phyloP scores from a whole-genome alignment of 2,329 filamentous ascomycete species.

The Sarocladiaceae sp. region DNA sequence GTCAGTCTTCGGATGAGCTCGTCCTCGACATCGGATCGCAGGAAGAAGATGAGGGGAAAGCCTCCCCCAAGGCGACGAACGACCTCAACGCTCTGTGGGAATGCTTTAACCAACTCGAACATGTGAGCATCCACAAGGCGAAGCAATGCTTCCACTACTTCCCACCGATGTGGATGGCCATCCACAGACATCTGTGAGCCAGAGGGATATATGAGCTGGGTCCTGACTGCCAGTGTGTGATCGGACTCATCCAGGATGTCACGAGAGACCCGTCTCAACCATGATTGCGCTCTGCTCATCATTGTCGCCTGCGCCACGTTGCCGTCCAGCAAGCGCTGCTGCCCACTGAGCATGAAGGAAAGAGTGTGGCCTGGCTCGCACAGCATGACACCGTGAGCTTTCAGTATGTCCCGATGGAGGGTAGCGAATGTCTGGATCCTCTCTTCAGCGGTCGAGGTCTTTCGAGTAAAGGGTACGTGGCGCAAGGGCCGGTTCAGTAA shows the following conservation, averaged over 20 bases:
- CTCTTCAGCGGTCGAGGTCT: not conserved
- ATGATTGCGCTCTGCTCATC: conserved; percentile 46
- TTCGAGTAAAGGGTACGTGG: conserved; percentile 8
- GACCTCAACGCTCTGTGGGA: conserved; percentile 39
- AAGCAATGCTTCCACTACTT: conserved; percentile 34
- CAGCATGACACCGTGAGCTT: conserved; percentile 46
- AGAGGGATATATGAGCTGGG: conserved; percentile 51
- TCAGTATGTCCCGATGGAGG: conserved; percentile 32
- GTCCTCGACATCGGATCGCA: conserved; percentile 38
- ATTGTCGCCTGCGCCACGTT: conserved; percentile 30
- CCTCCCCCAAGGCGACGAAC: conserved; percentile 26
- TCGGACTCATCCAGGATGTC: conserved; percentile 63
- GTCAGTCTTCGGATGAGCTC: conserved; percentile 23
- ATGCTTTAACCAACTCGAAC: conserved; percentile 18
- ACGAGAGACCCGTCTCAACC: conserved; percentile 41
- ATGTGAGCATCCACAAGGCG: conserved; percentile 31
- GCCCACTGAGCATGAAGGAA: conserved; percentile 57
- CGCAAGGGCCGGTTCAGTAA: conserved; percentile 8
- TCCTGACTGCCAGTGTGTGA: conserved; percentile 45
- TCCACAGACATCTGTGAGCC: conserved; percentile 43
- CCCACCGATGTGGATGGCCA: conserved; percentile 47
- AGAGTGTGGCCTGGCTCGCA: conserved; percentile 57
- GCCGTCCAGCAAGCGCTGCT: conserved; percentile 48
- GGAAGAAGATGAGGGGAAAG: conserved; percentile 54
- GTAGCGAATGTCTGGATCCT: not conserved